Conservation (phyloP, 2,329 filamentous ascomycete genomes). For the Trichophyton rubrum region DNA sequence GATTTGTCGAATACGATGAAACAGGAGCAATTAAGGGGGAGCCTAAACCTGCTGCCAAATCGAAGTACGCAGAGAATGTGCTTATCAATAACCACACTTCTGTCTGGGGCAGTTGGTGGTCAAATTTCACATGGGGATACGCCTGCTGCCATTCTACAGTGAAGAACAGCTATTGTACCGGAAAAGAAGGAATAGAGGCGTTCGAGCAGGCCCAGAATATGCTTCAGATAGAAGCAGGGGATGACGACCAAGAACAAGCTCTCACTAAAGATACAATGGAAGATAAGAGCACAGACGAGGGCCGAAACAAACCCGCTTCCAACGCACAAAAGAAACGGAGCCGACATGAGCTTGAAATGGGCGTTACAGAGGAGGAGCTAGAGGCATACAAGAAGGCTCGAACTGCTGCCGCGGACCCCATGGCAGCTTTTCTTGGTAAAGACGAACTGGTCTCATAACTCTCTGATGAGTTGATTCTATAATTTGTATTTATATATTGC, state of each 20-base stretch:
- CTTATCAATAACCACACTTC: slow-evolving; percentile 81
- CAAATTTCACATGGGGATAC: slow-evolving; percentile 89
- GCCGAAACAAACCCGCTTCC: slow-evolving; percentile 11
- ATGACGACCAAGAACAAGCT: slow-evolving; percentile 12
- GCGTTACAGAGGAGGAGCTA: slow-evolving; percentile 70
- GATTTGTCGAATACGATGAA: slow-evolving; percentile 90
- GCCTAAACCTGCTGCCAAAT: slow-evolving; percentile 61
- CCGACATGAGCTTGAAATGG: slow-evolving; percentile 63
- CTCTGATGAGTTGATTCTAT: not conserved
- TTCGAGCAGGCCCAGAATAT: slow-evolving; percentile 63
- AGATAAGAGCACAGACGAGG: slow-evolving; percentile 15
- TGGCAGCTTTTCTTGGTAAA: slow-evolving; percentile 67
- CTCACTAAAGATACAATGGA: slow-evolving; percentile 23
- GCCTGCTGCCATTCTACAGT: slow-evolving; percentile 85
- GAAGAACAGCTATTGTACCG: slow-evolving; percentile 97
- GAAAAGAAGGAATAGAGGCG: slow-evolving; percentile 70
- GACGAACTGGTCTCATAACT: slow-evolving; percentile 43
- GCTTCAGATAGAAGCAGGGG: slow-evolving; percentile 30
- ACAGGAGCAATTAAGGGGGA: slow-evolving; percentile 79
- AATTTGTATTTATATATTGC: slow-evolving; percentile 2
- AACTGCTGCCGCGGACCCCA: slow-evolving; percentile 65
- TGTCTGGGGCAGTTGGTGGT: slow-evolving; percentile 97
- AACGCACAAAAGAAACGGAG: slow-evolving; percentile 49
- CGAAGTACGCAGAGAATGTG: slow-evolving; percentile 85
- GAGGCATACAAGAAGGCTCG: slow-evolving; percentile 72